phyloP scores from a whole-genome alignment of 441 rosid species.

The Brassica hybrid region DNA sequence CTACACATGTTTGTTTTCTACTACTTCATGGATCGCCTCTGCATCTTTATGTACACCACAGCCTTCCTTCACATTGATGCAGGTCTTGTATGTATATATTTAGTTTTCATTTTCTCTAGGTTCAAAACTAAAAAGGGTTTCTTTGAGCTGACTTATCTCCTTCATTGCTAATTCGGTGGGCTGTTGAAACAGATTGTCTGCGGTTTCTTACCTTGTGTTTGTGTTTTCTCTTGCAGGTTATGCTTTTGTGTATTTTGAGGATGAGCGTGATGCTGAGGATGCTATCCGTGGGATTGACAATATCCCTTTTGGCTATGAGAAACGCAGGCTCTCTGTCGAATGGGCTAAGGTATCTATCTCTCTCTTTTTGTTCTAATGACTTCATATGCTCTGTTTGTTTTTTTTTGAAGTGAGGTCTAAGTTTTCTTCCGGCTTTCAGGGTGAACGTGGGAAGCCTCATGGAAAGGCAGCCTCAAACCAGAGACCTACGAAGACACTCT shows the following conservation, averaged over 20 bases:
- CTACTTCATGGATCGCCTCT: slow-evolving; percentile 46
- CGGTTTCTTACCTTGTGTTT: neutral
- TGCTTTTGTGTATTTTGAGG: slow-evolving; percentile 90
- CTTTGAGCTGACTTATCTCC: slow-evolving; percentile 40
- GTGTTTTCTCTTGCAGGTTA: slow-evolving; percentile 56
- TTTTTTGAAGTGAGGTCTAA: neutral
- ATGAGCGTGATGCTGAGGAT: slow-evolving; percentile 85
- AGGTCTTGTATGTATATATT: slow-evolving; percentile 58
- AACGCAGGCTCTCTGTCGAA: slow-evolving; percentile 74
- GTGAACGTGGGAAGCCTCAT: slow-evolving; percentile 72
- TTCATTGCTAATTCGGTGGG: slow-evolving; percentile 39
- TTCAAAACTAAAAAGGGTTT: neutral
- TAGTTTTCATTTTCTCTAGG: slow-evolving; percentile 39
- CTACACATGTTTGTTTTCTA: slow-evolving; percentile 21
- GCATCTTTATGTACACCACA: slow-evolving; percentile 68
- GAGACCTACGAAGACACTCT: slow-evolving; percentile 85
- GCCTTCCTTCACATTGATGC: slow-evolving; percentile 52
- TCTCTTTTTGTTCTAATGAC: neutral
- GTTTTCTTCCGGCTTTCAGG: slow-evolving; percentile 46
- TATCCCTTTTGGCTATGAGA: slow-evolving; percentile 73
- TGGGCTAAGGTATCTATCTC: slow-evolving; percentile 70
- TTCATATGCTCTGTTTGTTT: neutral
- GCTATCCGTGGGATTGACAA: slow-evolving; percentile 77
- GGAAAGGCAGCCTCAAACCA: slow-evolving; percentile 53
- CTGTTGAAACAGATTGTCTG: neutral